Base-by-base conservation (phyloP, 176 grass and related monocot species). In the Coix lacrymajobi region DNA sequence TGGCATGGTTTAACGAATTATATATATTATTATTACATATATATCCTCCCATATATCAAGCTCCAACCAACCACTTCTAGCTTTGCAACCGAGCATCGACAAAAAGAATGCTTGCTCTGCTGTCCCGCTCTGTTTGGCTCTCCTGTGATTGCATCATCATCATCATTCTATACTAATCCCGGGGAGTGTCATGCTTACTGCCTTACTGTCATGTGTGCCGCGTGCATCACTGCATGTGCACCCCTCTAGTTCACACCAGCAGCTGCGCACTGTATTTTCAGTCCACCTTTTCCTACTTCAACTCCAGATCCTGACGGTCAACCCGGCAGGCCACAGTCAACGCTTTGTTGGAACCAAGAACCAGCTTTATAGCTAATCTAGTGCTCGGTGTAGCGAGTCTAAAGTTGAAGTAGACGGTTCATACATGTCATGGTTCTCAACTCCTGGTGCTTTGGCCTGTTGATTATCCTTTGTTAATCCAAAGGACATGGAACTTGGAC, bases 71-170 rank as follows among this genome's bases (percentile, higher is more conserved):
- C 74, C 65, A 60, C 74, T 31, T 12, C 26, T 46, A 70, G 16
- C 66, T 52, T 52, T 65, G 76, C 33, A 33, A 86, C 68, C 19
- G 7, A 79, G 22, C 69, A 6, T 66, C 20, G 44, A 86, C 84
- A 65, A 74, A 79, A 52, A 73, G 32, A 28, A 67, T 64, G 30
- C 22, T 71, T 71, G 75, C 54, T 78, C 51, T 61, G 65, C 40
- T 79, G 75, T 71, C 40, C 8, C 45, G 51, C 3, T 25, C 40
- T 65, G 58, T 17, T 54, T 79, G 24, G 13, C 32, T 36, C 6
- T 7, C 41, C 43, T 11, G n/a, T 39, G 44, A 54, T 56, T 54
- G 77, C 51, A 56, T 56, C 51, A 56, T 52, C 68, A 40, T 86
- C 68, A 66, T 16, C 29, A n/a, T 48, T 7, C 5, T 17, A 9